Evolutionary conservation across 306 rosid genomes (phyloP).

Genomic region (Biancaea sappan): DNA sequence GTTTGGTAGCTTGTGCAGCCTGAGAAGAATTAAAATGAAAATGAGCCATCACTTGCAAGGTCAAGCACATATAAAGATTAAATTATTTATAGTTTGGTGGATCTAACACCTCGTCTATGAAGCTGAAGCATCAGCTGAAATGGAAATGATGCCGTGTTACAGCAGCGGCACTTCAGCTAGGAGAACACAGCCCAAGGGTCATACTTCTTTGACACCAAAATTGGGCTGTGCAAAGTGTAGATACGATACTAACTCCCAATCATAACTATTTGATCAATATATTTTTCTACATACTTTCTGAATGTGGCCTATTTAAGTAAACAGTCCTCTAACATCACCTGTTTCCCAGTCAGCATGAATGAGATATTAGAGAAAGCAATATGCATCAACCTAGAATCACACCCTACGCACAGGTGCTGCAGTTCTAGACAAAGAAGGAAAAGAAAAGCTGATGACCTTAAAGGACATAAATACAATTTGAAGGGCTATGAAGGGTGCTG

Average conservation of each 20-base stretch:
- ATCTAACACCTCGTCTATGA: not conserved
- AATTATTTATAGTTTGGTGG: not conserved
- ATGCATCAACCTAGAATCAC: not conserved
- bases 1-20: conserved; percentile 69
- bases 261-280: not conserved
- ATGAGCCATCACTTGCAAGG: not conserved
- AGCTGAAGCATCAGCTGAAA: not conserved
- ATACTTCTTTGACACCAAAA: not conserved
- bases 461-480: not conserved
- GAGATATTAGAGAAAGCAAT: not conserved
- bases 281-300: not conserved
- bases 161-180: not conserved
- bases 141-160: not conserved
- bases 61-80: not conserved
- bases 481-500: not conserved
- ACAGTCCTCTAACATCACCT: not conserved
- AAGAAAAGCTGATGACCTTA: not conserved
- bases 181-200: not conserved
- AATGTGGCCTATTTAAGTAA: not conserved
- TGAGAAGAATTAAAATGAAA: conserved; percentile 32
- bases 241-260: not conserved
- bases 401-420: not conserved
- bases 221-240: not conserved
- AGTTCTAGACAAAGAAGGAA: not conserved
- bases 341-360: not conserved